Conservation (phyloP, 306 rosid genomes). For the Lathyrus oleraceus region DNA sequence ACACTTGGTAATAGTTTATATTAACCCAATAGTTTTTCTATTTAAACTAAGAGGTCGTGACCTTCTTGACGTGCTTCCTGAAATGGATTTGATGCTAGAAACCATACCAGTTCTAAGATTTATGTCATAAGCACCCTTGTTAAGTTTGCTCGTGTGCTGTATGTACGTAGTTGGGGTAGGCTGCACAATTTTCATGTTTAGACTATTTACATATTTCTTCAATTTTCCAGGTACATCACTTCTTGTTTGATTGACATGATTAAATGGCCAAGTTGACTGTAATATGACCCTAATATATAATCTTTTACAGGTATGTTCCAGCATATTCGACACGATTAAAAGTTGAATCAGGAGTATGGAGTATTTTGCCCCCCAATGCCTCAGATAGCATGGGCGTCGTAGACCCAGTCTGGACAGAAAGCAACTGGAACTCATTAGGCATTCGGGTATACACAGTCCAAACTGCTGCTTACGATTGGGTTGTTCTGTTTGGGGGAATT, state of each 20-base stretch:
- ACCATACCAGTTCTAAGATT: neutral
- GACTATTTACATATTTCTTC: neutral
- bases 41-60: slow-evolving; percentile 9
- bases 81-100: slow-evolving; percentile 7
- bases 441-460: slow-evolving; percentile 72
- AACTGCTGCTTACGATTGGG: slow-evolving; percentile 54
- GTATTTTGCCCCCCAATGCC: slow-evolving; percentile 68
- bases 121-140: neutral
- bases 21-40: neutral
- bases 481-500: slow-evolving; percentile 73
- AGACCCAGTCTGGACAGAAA: slow-evolving; percentile 93
- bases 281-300: slow-evolving; percentile 15
- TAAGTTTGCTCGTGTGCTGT: slow-evolving; percentile 22
- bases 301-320: slow-evolving; percentile 74
- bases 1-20: neutral
- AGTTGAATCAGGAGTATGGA: slow-evolving; percentile 72
- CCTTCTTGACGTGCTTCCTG: neutral
- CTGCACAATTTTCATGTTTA: neutral
- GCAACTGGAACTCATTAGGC: slow-evolving; percentile 85
- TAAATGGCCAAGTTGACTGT: slow-evolving; percentile 20
- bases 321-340: slow-evolving; percentile 86
- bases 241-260: slow-evolving; percentile 28
- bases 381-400: slow-evolving; percentile 69
- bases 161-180: slow-evolving; percentile 14
- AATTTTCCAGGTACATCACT: slow-evolving; percentile 11